Percentiles rank a stretch among this genome's conserved stretches.
phyloP scores from a whole-genome alignment of 495 filamentous ascomycete species.

The Apodospora peruviana region DNA sequence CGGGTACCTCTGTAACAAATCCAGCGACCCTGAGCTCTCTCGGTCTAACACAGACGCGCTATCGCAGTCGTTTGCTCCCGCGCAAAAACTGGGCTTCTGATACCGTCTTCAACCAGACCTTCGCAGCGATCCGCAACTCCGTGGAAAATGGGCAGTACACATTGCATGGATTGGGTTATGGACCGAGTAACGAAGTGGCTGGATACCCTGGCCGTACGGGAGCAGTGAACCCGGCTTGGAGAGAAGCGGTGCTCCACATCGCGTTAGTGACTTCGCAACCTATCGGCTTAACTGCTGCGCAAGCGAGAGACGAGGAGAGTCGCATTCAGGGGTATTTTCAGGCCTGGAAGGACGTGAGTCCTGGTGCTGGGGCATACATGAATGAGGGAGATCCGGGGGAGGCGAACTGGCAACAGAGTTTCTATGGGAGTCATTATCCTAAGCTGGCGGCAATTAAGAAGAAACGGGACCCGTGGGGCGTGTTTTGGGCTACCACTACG shows the following conservation, averaged over 20 bases:
- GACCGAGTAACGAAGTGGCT: conserved; percentile 21
- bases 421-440: conserved; percentile 49
- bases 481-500: conserved; percentile 50
- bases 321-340: conserved; percentile 18
- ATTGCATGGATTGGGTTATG: conserved; percentile 36
- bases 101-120: conserved; percentile 31
- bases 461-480: conserved; percentile 42
- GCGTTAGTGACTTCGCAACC: conserved; percentile 31
- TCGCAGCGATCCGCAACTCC: conserved; percentile 34
- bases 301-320: conserved; percentile 16
- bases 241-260: conserved; percentile 46
- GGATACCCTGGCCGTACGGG: conserved; percentile 35
- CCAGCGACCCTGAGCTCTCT: background rate
- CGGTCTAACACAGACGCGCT: conserved; percentile 18
- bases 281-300: conserved; percentile 14
- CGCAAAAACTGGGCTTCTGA: conserved; percentile 32
- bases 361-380: conserved; percentile 36
- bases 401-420: conserved; percentile 52
- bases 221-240: conserved; percentile 51
- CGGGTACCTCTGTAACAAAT: conserved; percentile 1
- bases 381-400: conserved; percentile 50
- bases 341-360: conserved; percentile 22
- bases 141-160: conserved; percentile 31
- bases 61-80: conserved; percentile 45
- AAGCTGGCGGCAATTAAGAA: conserved; percentile 45